Conservation (phyloP, 2,329 filamentous ascomycete genomes). For the Malbranchea zuffiana region DNA sequence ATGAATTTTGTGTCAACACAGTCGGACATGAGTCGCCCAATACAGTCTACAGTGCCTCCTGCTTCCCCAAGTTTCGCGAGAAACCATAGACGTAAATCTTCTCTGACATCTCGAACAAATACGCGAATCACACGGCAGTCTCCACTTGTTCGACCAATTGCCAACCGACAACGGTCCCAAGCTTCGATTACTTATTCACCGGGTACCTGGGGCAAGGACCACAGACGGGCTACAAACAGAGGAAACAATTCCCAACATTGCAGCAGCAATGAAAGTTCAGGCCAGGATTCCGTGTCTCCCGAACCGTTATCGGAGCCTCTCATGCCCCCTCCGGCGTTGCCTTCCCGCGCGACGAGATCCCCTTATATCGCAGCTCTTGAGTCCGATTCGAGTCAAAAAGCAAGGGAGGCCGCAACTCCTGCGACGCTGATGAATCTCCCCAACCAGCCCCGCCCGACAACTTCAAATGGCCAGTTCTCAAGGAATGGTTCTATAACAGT, state of each 20-base stretch:
- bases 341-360: constrained; percentile 32
- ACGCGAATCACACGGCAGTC: constrained; percentile 34
- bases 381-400: constrained; percentile 19
- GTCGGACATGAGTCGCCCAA: constrained; percentile 24
- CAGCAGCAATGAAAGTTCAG: constrained; percentile 36
- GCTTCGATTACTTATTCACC: too few species aligned
- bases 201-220: constrained; percentile 3
- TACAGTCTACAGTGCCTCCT: constrained; percentile 24
- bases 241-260: constrained; percentile 20
- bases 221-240: constrained; percentile 9
- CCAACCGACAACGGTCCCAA: constrained; percentile 26
- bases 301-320: constrained; percentile 40
- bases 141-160: constrained; percentile 33
- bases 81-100: constrained; percentile 31
- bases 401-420: constrained; percentile 61
- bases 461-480: constrained; percentile 27
- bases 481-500: constrained; percentile 27
- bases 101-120: constrained; percentile 24
- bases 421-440: constrained; percentile 74
- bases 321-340: constrained; percentile 41
- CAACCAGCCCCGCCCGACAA: constrained; percentile 37
- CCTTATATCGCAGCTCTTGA: constrained; percentile 29
- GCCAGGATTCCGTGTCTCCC: constrained; percentile 40
- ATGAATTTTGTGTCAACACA: constrained; percentile 34
- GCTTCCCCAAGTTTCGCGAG: constrained; percentile 27